phyloP scores from a whole-genome alignment of 495 filamentous ascomycete species.

The Evernia prunastri region DNA sequence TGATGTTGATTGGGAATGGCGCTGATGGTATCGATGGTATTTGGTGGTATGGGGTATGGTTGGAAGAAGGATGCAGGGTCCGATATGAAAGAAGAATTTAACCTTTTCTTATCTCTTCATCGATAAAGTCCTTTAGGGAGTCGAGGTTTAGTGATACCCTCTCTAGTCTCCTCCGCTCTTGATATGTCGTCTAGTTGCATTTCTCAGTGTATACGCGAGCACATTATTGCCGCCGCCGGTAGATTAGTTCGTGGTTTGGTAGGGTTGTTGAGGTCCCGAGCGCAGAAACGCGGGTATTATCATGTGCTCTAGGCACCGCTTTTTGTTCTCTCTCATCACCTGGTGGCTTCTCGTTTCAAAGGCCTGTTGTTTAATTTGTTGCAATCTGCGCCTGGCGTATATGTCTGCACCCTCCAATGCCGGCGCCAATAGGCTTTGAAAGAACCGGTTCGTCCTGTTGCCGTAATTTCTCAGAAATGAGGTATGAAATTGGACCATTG shows the following conservation, averaged over 20 bases:
- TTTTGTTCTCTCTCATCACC: not conserved
- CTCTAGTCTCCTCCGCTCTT: not conserved
- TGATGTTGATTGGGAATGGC: not conserved
- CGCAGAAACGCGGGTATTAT: not conserved
- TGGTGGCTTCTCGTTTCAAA: not conserved
- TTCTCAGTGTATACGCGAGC: not conserved
- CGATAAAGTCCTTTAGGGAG: too few relatives aligned
- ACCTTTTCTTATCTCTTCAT: not conserved
- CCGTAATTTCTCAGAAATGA: slow-evolving; percentile 23
- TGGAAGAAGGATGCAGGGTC: not conserved
- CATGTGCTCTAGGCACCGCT: not conserved
- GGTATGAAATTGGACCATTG: slow-evolving; percentile 30
- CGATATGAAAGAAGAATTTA: not conserved
- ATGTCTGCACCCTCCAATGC: not conserved
- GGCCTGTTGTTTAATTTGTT: too few relatives aligned
- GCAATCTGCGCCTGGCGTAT: not conserved
- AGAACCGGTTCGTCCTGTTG: not conserved
- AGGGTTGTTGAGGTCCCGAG: not conserved
- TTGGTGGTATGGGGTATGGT: not conserved
- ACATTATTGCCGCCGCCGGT: not conserved
- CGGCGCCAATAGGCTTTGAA: not conserved
- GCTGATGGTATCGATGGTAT: not conserved
- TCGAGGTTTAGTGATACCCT: too few relatives aligned
- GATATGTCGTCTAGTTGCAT: not conserved
- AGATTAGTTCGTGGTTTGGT: not conserved